These are phyloP conservation scores for Cordyceps tenuipes DNA, from an alignment of 2,329 filamentous ascomycete genomes.

Conservation along the genomic window DNA sequence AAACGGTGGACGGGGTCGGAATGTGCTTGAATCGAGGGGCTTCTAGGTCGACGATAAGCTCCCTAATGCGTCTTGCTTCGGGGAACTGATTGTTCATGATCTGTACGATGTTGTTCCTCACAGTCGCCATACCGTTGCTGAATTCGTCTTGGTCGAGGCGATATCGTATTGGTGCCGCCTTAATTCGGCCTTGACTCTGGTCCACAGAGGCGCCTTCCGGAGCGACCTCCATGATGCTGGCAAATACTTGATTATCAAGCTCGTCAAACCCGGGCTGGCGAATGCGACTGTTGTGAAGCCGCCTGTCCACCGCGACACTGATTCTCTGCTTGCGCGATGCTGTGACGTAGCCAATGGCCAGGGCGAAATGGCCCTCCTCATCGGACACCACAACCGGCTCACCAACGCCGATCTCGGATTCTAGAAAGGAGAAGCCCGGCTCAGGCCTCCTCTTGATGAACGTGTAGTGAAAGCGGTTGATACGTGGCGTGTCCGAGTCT, in stretches of 20 bases:
- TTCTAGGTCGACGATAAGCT: constrained; percentile 69
- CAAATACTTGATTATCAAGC: constrained; percentile 72
- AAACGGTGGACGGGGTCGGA: constrained; percentile 55
- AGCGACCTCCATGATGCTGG: constrained; percentile 81
- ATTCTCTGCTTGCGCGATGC: constrained; percentile 68
- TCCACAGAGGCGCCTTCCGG: constrained; percentile 43
- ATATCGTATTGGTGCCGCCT: constrained; percentile 56
- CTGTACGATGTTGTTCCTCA: constrained; percentile 87
- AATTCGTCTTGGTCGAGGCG: constrained; percentile 97
- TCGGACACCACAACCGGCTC: constrained; percentile 97
- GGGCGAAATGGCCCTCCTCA: constrained; percentile 87
- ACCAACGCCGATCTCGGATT: constrained; percentile 78
- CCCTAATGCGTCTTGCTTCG: constrained; percentile 63
- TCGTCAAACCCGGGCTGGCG: constrained; percentile 69
- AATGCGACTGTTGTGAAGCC: constrained; percentile 77
- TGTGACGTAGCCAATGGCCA: constrained; percentile 86
- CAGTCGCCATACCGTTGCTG: constrained; percentile 91
- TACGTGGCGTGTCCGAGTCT: constrained; percentile 63
- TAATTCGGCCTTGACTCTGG: constrained; percentile 42
- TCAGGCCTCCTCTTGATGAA: constrained; percentile 62
- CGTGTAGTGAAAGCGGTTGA: constrained; percentile 84
- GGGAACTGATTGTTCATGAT: constrained; percentile 76
- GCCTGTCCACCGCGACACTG: constrained; percentile 81
- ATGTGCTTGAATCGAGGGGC: constrained; percentile 64
- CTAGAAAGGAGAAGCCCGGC: constrained; percentile 71